Conservation (phyloP, 2,329 filamentous ascomycete species). For the Geosmithia putterillii region DNA sequence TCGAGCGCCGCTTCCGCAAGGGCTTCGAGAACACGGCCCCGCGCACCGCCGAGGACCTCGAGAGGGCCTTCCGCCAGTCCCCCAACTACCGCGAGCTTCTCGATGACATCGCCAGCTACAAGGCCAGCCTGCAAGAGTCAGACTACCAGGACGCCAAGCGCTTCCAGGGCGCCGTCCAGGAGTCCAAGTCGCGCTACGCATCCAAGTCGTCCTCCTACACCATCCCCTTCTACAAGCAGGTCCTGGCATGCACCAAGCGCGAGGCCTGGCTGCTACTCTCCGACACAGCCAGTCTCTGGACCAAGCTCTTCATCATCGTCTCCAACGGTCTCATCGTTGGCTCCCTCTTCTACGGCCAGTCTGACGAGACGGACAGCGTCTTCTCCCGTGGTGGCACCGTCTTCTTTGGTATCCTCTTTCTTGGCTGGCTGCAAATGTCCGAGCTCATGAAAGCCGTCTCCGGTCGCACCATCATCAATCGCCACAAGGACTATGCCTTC, state of each 20-base stretch:
- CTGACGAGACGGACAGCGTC: slow-evolving; percentile 46
- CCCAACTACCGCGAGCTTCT: slow-evolving; percentile 45
- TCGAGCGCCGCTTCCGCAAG: slow-evolving; percentile 52
- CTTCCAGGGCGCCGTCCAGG: slow-evolving; percentile 55
- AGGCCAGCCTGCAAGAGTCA: slow-evolving; percentile 32
- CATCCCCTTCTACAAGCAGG: slow-evolving; percentile 60
- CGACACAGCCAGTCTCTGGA: slow-evolving; percentile 62
- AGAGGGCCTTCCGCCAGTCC: slow-evolving; percentile 50
- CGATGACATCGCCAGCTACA: slow-evolving; percentile 41
- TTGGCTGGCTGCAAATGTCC: slow-evolving; percentile 56
- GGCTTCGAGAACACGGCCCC: slow-evolving; percentile 53
- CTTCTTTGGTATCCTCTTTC: slow-evolving; percentile 39
- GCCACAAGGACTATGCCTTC: slow-evolving; percentile 35
- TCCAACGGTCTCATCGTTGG: slow-evolving; percentile 64
- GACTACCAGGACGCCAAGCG: slow-evolving; percentile 47
- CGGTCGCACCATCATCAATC: slow-evolving; percentile 47
- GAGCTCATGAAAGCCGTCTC: slow-evolving; percentile 69
- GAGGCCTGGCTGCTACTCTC: slow-evolving; percentile 55
- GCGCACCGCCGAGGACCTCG: slow-evolving; percentile 56
- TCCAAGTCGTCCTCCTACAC: slow-evolving; percentile 43
- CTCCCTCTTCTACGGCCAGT: slow-evolving; percentile 63
- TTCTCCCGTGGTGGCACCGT: slow-evolving; percentile 37
- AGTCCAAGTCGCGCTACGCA: slow-evolving; percentile 45
- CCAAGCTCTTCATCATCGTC: slow-evolving; percentile 69
- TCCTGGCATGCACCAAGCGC: slow-evolving; percentile 54